Conservation (phyloP, 106 monocot species). For the Allium fistulosum region DNA sequence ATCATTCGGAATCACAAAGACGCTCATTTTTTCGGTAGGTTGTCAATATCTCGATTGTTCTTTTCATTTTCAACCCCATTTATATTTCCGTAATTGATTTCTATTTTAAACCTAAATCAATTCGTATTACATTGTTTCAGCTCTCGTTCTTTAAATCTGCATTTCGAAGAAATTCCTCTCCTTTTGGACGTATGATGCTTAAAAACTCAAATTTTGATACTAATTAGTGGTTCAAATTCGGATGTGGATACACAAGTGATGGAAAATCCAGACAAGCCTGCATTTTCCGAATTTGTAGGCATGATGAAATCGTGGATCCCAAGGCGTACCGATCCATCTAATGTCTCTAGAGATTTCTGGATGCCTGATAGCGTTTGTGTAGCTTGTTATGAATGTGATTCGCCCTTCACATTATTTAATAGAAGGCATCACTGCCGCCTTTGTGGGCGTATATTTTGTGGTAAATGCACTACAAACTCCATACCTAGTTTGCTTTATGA, state of each 20-base stretch:
- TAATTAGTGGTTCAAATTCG: too few species aligned
- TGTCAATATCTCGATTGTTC: too few species aligned
- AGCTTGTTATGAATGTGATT: conserved; percentile 87
- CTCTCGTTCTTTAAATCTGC: too few species aligned
- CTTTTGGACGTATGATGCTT: too few species aligned
- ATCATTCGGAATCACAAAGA: too few species aligned
- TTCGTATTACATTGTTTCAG: too few species aligned
- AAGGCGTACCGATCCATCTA: conserved; percentile 37
- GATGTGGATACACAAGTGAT: not conserved
- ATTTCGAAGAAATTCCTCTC: too few species aligned
- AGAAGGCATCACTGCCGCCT: conserved; percentile 86
- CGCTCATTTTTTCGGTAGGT: too few species aligned
- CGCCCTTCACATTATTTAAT: conserved; percentile 72
- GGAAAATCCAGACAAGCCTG: conserved; percentile 18
- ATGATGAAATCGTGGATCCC: conserved; percentile 64
- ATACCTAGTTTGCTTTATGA: conserved; percentile 35
- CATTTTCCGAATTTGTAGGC: conserved; percentile 41
- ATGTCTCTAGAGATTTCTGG: conserved; percentile 81
- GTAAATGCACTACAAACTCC: conserved; percentile 75
- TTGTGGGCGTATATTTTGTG: conserved; percentile 90
- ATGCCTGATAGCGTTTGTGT: conserved; percentile 88
- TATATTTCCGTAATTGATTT: too few species aligned
- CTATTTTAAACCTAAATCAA: too few species aligned
- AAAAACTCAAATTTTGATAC: too few species aligned
- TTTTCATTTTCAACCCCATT: too few species aligned